Base-by-base conservation (phyloP, 1,284 basidiomycete genomes). In the Lentinula novae-zelandiae region DNA sequence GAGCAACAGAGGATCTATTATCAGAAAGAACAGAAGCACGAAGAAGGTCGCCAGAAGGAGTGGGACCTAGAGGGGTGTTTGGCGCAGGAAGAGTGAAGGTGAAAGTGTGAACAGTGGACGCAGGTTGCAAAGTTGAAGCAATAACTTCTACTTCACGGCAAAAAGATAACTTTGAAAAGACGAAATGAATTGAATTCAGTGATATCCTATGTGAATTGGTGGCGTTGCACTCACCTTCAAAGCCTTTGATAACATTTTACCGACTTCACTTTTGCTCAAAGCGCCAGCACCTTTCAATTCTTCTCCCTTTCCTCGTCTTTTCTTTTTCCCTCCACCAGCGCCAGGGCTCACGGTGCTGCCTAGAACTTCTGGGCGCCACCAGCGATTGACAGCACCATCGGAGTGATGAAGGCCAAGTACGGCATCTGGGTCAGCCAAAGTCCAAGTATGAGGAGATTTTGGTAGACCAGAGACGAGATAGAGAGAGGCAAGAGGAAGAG, bases 341-440 rank as follows among this genome's bases (percentile, higher is more conserved):
- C 93, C 93, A 6, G 90, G 90, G 67, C 89, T 91, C 65, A 95
- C 87, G 52, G 92, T 94, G 70, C 87, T 93, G 2, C 92, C 94
- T 10, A 94, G 85, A 51, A 98, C 92, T 74, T 98, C 96, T 50
- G 96, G 93, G 58, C 95, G 81, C 95, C 95, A 98, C 85, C 92
- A 97, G 53, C 94, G 83, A 62, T 85, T 89, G 50, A 98, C 92
- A 44, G 95, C 95, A 66, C 92, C 90, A 55, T 95, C 92, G 39
- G 85, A 82, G 67, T 96, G 93, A 70, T 93, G 86, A 44, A 96
- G 81, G 60, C 94, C 92, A 61, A 88, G 75, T 57, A 93, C 88
- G 5, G 92, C 85, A 72, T 96, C 95, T 3, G 90, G 87, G 73
- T 98, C 95, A 0, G 94, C 90, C 46, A 96, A 82, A 1, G 94